Percentiles rank a stretch among this genome's conserved stretches.
These are phyloP conservation scores for Primulina tabacum DNA, from an alignment of 257 asterid species.

Conservation along the genomic window DNA sequence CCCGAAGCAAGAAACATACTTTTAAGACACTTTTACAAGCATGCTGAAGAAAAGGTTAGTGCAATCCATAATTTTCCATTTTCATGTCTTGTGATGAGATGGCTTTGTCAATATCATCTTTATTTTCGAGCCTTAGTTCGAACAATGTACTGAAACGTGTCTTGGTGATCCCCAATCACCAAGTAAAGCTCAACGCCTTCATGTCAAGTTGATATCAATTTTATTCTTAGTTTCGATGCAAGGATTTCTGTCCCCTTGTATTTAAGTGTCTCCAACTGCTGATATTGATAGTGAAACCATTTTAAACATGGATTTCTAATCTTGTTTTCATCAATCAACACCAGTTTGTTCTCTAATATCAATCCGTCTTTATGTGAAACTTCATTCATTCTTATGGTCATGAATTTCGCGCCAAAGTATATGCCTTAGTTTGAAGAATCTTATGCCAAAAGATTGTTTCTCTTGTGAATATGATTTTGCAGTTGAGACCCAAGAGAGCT, in stretches of 20 bases:
- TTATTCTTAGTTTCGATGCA: too few relatives aligned
- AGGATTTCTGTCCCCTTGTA: not conserved
- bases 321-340: not conserved
- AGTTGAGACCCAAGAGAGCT: constrained; percentile 39
- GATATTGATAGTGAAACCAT: not conserved
- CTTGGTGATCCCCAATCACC: not conserved
- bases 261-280: not conserved
- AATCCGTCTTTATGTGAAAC: not conserved
- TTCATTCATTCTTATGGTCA: not conserved
- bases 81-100: not conserved
- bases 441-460: not conserved
- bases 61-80: not conserved
- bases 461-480: constrained; percentile 11
- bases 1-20: constrained; percentile 41
- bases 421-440: not conserved
- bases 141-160: not conserved
- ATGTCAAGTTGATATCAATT: not conserved
- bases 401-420: not conserved
- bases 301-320: not conserved
- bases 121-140: not conserved
- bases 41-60: constrained; percentile 42
- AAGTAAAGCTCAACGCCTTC: not conserved
- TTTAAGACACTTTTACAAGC: constrained; percentile 41
- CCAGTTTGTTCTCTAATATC: not conserved
- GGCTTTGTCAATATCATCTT: not conserved